Conservation (phyloP, 495 filamentous ascomycete genomes). For the Peziza echinospora region DNA sequence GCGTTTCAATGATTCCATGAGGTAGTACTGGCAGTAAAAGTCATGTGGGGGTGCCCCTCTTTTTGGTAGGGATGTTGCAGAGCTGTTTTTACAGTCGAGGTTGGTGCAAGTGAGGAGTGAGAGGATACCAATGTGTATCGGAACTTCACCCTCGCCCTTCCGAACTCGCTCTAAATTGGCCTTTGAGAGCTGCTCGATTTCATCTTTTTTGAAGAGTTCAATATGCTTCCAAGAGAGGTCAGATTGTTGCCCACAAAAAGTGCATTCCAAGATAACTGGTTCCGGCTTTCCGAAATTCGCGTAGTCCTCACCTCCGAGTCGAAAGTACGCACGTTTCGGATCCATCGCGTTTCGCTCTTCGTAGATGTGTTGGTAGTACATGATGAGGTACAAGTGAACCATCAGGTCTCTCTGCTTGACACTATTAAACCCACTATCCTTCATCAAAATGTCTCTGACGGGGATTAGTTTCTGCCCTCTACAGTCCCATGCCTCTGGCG, state of each 20-base stretch:
- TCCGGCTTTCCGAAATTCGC: no score
- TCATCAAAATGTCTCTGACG: neutral
- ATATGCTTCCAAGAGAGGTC: neutral
- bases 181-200: neutral
- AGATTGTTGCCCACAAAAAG: neutral
- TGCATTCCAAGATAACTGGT: neutral
- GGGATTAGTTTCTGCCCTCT: neutral
- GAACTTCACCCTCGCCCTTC: neutral
- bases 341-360: neutral
- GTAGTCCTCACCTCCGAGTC: neutral
- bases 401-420: neutral
- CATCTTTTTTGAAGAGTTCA: neutral
- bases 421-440: neutral
- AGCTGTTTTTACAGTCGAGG: neutral
- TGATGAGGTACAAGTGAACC: neutral
- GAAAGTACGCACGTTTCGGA: neutral
- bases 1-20: neutral
- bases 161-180: neutral
- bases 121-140: neutral
- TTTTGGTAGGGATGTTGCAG: no score
- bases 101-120: neutral
- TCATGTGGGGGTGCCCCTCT: neutral
- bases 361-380: neutral
- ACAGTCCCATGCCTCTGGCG: neutral
- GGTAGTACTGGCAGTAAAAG: neutral